phyloP scores from a whole-genome alignment of 1,284 basidiomycete species.

The Sporisorium reilianum region DNA sequence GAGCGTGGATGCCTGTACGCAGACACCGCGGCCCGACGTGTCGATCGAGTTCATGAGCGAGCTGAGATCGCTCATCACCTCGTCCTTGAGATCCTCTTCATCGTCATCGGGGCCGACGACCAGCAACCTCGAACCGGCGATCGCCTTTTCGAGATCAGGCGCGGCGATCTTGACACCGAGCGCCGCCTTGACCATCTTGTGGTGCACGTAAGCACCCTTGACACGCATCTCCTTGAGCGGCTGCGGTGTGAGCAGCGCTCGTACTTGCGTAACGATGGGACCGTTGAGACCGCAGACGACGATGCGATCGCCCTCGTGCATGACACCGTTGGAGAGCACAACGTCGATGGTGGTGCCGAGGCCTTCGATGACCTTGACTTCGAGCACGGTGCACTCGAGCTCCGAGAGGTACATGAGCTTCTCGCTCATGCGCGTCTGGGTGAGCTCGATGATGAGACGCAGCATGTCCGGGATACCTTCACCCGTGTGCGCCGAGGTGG shows the following conservation, averaged over 20 bases:
- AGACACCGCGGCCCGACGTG: slow-evolving; percentile 94
- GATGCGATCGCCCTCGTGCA: slow-evolving; percentile 92
- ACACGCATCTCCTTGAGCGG: slow-evolving; percentile 95
- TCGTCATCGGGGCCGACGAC: slow-evolving; percentile 94
- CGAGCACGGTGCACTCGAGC: slow-evolving; percentile 97
- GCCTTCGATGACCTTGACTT: slow-evolving; percentile 99
- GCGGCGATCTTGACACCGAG: slow-evolving; percentile 97
- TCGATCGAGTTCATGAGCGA: slow-evolving; percentile 90
- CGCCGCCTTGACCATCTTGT: slow-evolving; percentile 98
- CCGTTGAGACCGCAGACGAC: slow-evolving; percentile 98
- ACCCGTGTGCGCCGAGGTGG: slow-evolving; percentile 96
- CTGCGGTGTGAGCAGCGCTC: slow-evolving; percentile 95
- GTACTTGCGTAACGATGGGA: slow-evolving; percentile 93
- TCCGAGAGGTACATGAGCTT: slow-evolving; percentile 98
- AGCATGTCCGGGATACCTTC: slow-evolving; percentile 99
- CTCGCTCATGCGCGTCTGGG: slow-evolving; percentile 98
- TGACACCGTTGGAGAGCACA: slow-evolving; percentile 92
- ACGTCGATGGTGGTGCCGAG: slow-evolving; percentile 98
- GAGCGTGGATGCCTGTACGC: slow-evolving; percentile 96
- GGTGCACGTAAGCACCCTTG: slow-evolving; percentile 97
- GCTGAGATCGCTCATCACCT: slow-evolving; percentile 96
- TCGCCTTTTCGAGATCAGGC: slow-evolving; percentile 98
- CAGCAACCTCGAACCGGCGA: slow-evolving; percentile 93
- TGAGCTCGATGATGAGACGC: slow-evolving; percentile 95
- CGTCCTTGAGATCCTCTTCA: slow-evolving; percentile 92